Evolutionary conservation across 2,329 filamentous ascomycete species (phyloP), one percentile per base, ranked within the genome.

Genomic region (Aspergillus sclerotialis): DNA sequence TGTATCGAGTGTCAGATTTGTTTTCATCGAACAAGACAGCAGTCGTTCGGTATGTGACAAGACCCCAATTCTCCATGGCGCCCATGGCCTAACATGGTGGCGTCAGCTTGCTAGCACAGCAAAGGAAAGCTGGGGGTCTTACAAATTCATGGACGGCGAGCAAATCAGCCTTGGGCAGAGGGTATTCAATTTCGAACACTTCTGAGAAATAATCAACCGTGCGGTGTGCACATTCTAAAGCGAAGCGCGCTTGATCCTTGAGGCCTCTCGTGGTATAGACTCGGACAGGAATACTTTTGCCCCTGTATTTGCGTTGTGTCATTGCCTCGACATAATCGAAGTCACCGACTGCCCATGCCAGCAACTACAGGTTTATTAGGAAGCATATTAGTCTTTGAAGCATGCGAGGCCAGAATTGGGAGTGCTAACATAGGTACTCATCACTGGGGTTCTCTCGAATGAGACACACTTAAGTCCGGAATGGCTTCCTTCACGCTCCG

Each of bases 171-270:
- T 95, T 95, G 43, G 89, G 88, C 12, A 95, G 73, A 19, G 89
- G 89, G 60, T 94, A 95, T 55, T 94, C 88, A 46, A 94, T 86
- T 48, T 81, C 81, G 54, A 94, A 98, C 50, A 92, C 72, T 49
- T 95, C 86, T 1, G 90, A 96, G 67, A 94, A 98, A 66, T 88
- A 93, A 65, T 98, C 92, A 35, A 98, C 86, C 46, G 92, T 84
- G 66, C 90, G 84, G 55, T 89, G 85, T 16, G 90, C 89, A 60
- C 94, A 90, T 56, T 94, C 78, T 40, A 98, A 68, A 25, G 92
- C 92, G 68, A 85, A 94, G 16, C 76, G 79, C 35, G 88, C 92
- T 65, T 96, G 89, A 46, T 93, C 82, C 65, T 93, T 89, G 42
- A 98, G 73, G n/a, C 92, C 92, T 43, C 80, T 82, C 7, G 90